These are phyloP conservation scores for Populus ilicifolia DNA, from an alignment of 345 rosid species.

Conservation along the genomic window DNA sequence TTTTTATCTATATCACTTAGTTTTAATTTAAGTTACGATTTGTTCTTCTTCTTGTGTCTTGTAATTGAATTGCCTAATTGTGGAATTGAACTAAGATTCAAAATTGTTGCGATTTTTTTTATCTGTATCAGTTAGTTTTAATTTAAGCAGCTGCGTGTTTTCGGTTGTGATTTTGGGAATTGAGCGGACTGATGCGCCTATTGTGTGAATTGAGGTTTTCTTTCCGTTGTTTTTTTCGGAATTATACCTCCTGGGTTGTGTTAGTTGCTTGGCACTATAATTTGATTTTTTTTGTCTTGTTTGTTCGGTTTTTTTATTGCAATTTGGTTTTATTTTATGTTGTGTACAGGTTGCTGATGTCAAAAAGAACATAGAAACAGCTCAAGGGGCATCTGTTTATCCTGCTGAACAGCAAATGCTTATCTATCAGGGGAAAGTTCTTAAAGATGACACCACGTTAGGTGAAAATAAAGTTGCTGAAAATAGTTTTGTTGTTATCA, in stretches of 20 bases:
- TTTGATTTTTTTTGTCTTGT: neutral
- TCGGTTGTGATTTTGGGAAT: neutral
- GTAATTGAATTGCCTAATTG: neutral
- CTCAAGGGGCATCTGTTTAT: constrained; percentile 59
- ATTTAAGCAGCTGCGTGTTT: neutral
- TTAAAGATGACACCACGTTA: constrained; percentile 68
- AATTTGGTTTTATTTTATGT: neutral
- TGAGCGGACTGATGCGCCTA: neutral
- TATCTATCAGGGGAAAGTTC: constrained; percentile 80
- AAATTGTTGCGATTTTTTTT: too few relatives aligned
- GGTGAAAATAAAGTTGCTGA: constrained; percentile 70
- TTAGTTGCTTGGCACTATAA: neutral
- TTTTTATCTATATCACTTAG: too few relatives aligned
- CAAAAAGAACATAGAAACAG: constrained; percentile 65
- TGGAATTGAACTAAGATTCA: neutral
- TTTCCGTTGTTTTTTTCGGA: neutral
- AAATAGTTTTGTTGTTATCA: constrained; percentile 72
- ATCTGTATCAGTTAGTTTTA: too few relatives aligned
- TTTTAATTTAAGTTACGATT: too few relatives aligned
- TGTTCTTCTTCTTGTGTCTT: neutral
- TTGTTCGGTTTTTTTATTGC: neutral
- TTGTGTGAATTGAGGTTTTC: neutral
- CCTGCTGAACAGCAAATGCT: constrained; percentile 80
- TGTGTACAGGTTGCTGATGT: constrained; percentile 59
- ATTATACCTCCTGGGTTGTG: neutral